phyloP scores from a whole-genome alignment of 2,329 filamentous ascomycete species.

The Thielaviopsis euricoi region DNA sequence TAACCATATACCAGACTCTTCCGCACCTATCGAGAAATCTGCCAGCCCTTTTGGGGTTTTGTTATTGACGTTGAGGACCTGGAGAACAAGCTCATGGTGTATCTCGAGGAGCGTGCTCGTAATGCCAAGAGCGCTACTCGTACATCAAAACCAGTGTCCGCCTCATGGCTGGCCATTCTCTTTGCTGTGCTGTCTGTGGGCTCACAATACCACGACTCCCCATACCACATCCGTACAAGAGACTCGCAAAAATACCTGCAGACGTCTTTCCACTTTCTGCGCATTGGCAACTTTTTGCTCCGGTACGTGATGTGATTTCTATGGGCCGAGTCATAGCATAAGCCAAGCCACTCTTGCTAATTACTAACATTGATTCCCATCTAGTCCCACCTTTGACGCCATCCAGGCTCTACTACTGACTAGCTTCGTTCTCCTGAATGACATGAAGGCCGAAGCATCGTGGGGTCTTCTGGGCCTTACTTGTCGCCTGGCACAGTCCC shows the following conservation, averaged over 20 bases:
- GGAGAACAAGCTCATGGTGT: conserved; percentile 46
- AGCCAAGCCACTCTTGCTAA: neutral
- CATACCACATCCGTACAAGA: conserved; percentile 42
- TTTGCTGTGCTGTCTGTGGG: conserved; percentile 49
- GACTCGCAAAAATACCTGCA: conserved; percentile 46
- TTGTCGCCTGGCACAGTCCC: conserved; percentile 46
- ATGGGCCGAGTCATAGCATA: neutral
- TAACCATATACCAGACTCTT: conserved; percentile 31
- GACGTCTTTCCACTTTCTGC: conserved; percentile 48
- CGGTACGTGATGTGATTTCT: conserved; percentile 21
- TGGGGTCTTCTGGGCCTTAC: conserved; percentile 50
- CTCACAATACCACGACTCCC: conserved; percentile 49
- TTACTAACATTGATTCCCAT: conserved; percentile 7
- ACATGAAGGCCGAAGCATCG: conserved; percentile 54
- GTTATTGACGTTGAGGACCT: conserved; percentile 50
- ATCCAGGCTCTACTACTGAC: conserved; percentile 48
- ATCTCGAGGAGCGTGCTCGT: conserved; percentile 45
- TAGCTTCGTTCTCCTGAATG: conserved; percentile 47
- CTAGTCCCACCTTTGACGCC: conserved; percentile 46
- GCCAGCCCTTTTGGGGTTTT: conserved; percentile 52
- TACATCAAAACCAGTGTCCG: conserved; percentile 36
- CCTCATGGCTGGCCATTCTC: conserved; percentile 49
- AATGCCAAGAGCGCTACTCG: conserved; percentile 31
- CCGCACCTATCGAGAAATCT: conserved; percentile 49
- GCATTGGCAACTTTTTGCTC: conserved; percentile 46